Evolutionary conservation across 495 filamentous ascomycete genomes (phyloP), one percentile per base, ranked within the genome.

Genomic region (Penicillium odoratum): DNA sequence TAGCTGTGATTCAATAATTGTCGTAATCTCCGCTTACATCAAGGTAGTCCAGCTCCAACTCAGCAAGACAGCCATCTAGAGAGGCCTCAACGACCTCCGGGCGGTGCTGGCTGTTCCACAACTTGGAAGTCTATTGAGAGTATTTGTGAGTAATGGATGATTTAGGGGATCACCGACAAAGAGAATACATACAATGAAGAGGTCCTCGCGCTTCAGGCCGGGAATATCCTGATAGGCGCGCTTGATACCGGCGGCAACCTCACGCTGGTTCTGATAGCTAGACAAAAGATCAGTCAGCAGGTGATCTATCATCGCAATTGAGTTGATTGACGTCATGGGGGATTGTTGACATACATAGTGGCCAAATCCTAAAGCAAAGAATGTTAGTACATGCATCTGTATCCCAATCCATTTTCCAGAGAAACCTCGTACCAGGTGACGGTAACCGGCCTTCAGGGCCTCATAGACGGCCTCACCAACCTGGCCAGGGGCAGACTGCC

Each of bases 371-470:
- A 53, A 5, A 3, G 11, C 16, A 16, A 31, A 31, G 15, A 15
- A 31, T n/a, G 36, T 34, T 16, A 38, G 49, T 21, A 21, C 21
- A 21, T 21, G 21, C 21, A 21, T 21, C 21, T 21, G 21, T 21
- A 49, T 26, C 3, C 49, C 8, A 3, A n/a, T 49, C 0, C 4
- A 46, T 46, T 46, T 3, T 46, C 7, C 55, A 44, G 18, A 25
- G 49, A 11, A 40, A 36, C n/a, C 31, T 68, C 74, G 44, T 65
- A 77, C 74, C 72, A 83, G 65, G 60, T 83, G 80, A 62, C 80
- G 78, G 68, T 83, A 84, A 57, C 81, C 81, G 18, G 72, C 70
- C 68, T 78, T 81, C 61, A 84, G 61, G 47, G 81, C 81, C 59
- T 74, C 62, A 53, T 81, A 78, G 56, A 84, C 81, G 45, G 79